phyloP scores from a whole-genome alignment of 2,329 filamentous ascomycete genomes.

The Apiospora koreana region DNA sequence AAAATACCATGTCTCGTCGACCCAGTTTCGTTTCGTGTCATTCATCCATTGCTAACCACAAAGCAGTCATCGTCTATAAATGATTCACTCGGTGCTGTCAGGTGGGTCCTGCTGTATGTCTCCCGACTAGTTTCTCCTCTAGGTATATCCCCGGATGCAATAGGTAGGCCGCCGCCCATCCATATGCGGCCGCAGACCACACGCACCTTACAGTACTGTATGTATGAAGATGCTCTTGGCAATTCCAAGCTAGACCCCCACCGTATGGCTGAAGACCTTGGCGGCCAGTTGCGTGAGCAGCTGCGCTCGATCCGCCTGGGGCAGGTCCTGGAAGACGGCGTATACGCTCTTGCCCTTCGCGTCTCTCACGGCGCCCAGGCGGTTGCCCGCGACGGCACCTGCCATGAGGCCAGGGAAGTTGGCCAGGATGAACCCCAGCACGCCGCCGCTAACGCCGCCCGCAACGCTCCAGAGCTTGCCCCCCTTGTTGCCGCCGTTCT shows the following conservation, averaged over 20 bases:
- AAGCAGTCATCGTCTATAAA: not conserved
- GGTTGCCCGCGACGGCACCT: constrained; percentile 88
- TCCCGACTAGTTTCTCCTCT: not conserved
- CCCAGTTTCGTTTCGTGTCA: not conserved
- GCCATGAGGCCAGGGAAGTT: constrained; percentile 89
- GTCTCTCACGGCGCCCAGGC: constrained; percentile 87
- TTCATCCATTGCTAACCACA: not conserved
- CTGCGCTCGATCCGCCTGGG: constrained; percentile 77
- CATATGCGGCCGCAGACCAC: not conserved
- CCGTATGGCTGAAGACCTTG: constrained; percentile 82
- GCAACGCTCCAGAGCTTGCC: constrained; percentile 84
- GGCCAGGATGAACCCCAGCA: constrained; percentile 91
- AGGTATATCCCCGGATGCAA: not conserved
- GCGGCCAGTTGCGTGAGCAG: constrained; percentile 82
- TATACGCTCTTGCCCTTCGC: constrained; percentile 94
- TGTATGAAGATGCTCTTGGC: not conserved
- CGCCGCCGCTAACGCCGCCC: constrained; percentile 83
- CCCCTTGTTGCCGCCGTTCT: constrained; percentile 53
- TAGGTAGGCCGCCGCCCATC: not conserved
- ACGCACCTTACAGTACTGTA: not conserved
- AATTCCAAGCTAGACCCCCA: constrained; percentile 43
- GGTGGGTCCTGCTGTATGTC: not conserved
- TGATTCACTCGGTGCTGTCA: not conserved
- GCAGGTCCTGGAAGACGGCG: constrained; percentile 83
- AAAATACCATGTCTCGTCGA: not conserved